Conservation (phyloP, 345 rosid species). For the Mallotus nudiflorus region DNA sequence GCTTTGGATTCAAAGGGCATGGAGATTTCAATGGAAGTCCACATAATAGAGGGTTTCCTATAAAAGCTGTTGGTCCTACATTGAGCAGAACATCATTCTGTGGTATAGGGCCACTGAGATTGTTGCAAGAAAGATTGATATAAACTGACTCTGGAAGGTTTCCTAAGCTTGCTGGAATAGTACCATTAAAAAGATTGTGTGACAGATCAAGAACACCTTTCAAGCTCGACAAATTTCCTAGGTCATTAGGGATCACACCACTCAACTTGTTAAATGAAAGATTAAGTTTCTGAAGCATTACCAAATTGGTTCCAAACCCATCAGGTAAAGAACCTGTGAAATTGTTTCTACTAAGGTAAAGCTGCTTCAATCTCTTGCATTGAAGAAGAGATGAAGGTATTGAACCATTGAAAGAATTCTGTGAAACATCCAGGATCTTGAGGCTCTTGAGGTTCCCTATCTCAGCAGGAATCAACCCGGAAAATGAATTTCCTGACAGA, state of each 20-base stretch:
- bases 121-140: slow-evolving; percentile 29
- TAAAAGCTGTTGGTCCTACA: slow-evolving; percentile 33
- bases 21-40: slow-evolving; percentile 27
- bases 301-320: slow-evolving; percentile 23
- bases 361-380: slow-evolving; percentile 28
- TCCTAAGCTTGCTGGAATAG: slow-evolving; percentile 26
- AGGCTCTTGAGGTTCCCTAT: slow-evolving; percentile 23
- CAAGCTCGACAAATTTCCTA: slow-evolving; percentile 25
- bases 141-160: slow-evolving; percentile 26
- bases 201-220: slow-evolving; percentile 29
- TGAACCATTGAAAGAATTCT: slow-evolving; percentile 18
- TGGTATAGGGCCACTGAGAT: slow-evolving; percentile 28
- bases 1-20: slow-evolving; percentile 9
- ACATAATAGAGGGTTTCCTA: slow-evolving; percentile 30
- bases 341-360: slow-evolving; percentile 20
- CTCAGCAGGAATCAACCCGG: slow-evolving; percentile 25
- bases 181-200: slow-evolving; percentile 24
- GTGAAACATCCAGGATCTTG: slow-evolving; percentile 23
- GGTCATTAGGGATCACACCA: slow-evolving; percentile 20
- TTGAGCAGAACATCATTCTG: slow-evolving; percentile 22
- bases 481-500: slow-evolving; percentile 30
- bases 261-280: slow-evolving; percentile 23
- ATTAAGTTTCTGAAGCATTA: slow-evolving; percentile 20
- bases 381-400: slow-evolving; percentile 22
- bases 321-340: slow-evolving; percentile 28